Percentiles rank a stretch among this genome's conserved stretches.
phyloP scores from a whole-genome alignment of 1,284 basidiomycete genomes.

The Peniophora sp. region DNA sequence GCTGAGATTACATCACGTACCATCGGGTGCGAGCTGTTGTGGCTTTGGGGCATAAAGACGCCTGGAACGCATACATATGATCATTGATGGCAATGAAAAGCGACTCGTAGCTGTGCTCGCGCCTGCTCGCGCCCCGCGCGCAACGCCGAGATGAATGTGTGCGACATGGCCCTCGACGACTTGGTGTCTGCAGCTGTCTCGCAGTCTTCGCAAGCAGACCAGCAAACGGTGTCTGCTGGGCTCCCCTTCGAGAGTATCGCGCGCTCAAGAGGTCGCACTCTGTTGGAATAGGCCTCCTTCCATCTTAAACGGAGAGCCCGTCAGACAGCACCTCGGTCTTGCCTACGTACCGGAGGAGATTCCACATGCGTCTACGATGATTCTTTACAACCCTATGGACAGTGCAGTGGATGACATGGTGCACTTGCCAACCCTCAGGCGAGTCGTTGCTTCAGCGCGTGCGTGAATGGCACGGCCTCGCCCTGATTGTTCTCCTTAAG shows the following conservation, averaged over 20 bases:
- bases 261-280: too few species aligned
- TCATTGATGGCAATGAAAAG: slow-evolving; percentile 43
- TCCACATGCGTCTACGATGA: too few species aligned
- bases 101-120: slow-evolving; percentile 74
- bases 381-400: too few species aligned
- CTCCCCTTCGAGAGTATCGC: slow-evolving; percentile 69
- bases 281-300: too few species aligned
- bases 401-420: too few species aligned
- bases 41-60: slow-evolving; percentile 89
- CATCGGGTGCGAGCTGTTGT: slow-evolving; percentile 71
- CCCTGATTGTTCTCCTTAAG: too few species aligned
- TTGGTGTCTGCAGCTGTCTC: slow-evolving; percentile 89
- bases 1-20: slow-evolving; percentile 4
- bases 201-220: slow-evolving; percentile 88
- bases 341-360: too few species aligned
- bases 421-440: too few species aligned
- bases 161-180: slow-evolving; percentile 86
- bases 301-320: too few species aligned
- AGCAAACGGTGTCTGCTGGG: slow-evolving; percentile 72
- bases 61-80: slow-evolving; percentile 49
- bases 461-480: too few species aligned
- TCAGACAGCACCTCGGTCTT: too few species aligned
- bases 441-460: too few species aligned
- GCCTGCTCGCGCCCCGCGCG: slow-evolving; percentile 63
- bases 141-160: slow-evolving; percentile 66